phyloP scores from a whole-genome alignment of 176 grass and related monocot species.

The Calamus simplicifolius region DNA sequence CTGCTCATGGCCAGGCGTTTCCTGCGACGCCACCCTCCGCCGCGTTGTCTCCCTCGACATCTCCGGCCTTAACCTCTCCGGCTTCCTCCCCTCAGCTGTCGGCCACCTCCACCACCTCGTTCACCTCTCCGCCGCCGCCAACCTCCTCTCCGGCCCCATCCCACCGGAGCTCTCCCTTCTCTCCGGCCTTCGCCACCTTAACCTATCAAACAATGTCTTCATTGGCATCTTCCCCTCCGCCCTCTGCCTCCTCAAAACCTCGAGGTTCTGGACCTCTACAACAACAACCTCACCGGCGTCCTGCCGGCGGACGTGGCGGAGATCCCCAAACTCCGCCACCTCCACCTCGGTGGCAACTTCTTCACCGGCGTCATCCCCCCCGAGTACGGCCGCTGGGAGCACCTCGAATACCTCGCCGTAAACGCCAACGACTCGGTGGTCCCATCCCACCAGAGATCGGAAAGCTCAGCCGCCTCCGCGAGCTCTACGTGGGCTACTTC shows the following conservation, averaged over 20 bases:
- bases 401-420: conserved; percentile 66
- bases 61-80: conserved; percentile 65
- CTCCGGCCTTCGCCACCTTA: conserved; percentile 42
- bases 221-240: conserved; percentile 58
- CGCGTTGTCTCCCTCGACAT: conserved; percentile 57
- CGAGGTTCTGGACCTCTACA: conserved; percentile 78
- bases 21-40: conserved; percentile 30
- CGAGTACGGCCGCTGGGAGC: conserved; percentile 59
- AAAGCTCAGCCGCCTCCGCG: conserved; percentile 46
- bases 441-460: conserved; percentile 58
- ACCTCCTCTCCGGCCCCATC: conserved; percentile 39
- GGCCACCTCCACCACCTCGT: conserved; percentile 19
- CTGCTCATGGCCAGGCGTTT: conserved; percentile 38
- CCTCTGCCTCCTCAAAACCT: conserved; percentile 31
- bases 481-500: conserved; percentile 86
- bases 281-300: conserved; percentile 82
- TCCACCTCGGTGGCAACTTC: conserved; percentile 91
- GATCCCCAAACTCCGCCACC: conserved; percentile 50
- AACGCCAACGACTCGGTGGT: conserved; percentile 82
- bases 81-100: conserved; percentile 27
- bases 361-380: conserved; percentile 63
- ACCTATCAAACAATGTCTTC: conserved; percentile 87
- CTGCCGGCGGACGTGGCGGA: conserved; percentile 42
- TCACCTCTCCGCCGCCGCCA: conserved; percentile 40
- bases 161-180: conserved; percentile 39